Evolutionary conservation across 2,329 filamentous ascomycete genomes (phyloP), one percentile per base, ranked within the genome.

Genomic region (Microsporum canis): DNA sequence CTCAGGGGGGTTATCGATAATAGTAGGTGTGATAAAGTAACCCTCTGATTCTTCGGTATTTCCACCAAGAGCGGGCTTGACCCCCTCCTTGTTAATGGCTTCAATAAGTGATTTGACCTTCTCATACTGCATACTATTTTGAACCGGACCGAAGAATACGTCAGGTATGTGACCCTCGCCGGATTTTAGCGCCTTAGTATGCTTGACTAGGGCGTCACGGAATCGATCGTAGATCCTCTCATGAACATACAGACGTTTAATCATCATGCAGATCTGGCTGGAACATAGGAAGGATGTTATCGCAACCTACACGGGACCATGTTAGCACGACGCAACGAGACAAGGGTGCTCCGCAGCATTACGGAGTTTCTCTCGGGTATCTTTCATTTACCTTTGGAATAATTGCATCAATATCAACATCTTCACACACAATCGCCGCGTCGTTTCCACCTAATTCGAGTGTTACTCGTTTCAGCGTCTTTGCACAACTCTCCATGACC

Each of bases 391-490:
- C 72, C 63, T 80, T 72, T 3, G 78, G 77, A 4, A 78, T 78
- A 14, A 73, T 71, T 63, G 76, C 77, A 61, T 77, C 74, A 64
- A 84, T 73, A 62, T 86, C 80, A 4, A 85, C 80, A 63, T 85
- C 82, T 0, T 77, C 77, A 38, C 79, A 76, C 38, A 85, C 75
- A 64, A 86, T 83, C 14, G 80, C 79, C 0, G 83, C 77, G 63
- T 85, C 82, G 66, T 86, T 85, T 34, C 83, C 83, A 43, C 83
- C 81, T 69, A 85, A 77, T 70, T 86, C 84, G 12, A 86, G 77
- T 1, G 81, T 84, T 17, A 84, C 77, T 43, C 82, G 76, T 76
- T 85, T 86, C 29, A 87, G 71, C 0, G 82, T 83, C 68, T 78
- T 77, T 29, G 80, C 75, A 58, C 77, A 78, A n/a, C 76, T 79